Evolutionary conservation across 352 stramenopile genomes (phyloP), one percentile per base, ranked within the genome.

Genomic region (Phytophthora sansomeana): DNA sequence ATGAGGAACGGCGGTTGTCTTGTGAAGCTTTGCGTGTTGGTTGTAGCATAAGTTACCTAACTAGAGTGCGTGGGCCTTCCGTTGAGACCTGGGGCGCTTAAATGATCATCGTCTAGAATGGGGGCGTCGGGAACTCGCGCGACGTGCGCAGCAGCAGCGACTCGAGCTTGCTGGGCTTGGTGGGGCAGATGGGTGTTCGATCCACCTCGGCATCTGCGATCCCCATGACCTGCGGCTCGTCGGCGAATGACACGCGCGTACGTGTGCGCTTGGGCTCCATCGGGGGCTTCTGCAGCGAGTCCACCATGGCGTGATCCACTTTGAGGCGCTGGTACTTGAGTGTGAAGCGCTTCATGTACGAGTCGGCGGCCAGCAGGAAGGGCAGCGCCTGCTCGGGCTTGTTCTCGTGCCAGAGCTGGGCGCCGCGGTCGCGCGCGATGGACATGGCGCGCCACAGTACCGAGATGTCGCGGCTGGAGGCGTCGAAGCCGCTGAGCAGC

Each of bases 301-400:
- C 83, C 9, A 95, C 75, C 81, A 95, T 87, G 30, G 87, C 87
- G 63, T 92, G 83, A 43, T 95, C 87, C 30, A 95, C 87, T 77
- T 91, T 93, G 19, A 95, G 73, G 28, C 85, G 83, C 68, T 95
- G 85, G 61, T 91, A 92, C 74, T 95, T 93, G 71, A 93, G 77
- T 54, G 86, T 92, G 68, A 95, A 95, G 56, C 87, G 87, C 69
- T 92, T 92, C 87, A 95, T 93, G 82, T 95, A 95, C 42, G 86
- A 92, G 53, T 95, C 87, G 13, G 87, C 86, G 6, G 85, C 83
- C 8, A 93, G 75, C 19, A 95, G 72, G 67, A 95, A 91, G 0
- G 85, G 80, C 24, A 95, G 67, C 17, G 87, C 87, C 65, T 93
- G 83, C 52, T 95, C 87, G 11, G 78, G 84, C 63, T 93, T 92